Evolutionary conservation across 2,329 filamentous ascomycete genomes (phyloP).

Genomic region (Exophiala sideris): DNA sequence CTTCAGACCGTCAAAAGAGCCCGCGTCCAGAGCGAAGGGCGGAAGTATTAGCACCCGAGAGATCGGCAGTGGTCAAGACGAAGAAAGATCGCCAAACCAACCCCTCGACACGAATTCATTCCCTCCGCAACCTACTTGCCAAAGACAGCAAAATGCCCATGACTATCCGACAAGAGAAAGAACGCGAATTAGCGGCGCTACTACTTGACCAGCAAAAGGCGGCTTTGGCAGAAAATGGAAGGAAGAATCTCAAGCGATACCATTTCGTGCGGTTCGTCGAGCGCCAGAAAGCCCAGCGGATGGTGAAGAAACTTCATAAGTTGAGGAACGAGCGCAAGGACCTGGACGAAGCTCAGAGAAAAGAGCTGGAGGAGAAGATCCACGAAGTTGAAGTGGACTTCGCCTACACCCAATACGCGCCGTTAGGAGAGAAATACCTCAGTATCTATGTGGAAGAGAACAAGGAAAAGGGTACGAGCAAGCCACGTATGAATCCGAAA

Average conservation of each 20-base stretch:
- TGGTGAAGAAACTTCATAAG: slow-evolving; percentile 37
- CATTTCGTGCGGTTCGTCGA: slow-evolving; percentile 66
- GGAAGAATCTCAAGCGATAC: slow-evolving; percentile 58
- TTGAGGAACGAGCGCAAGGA: slow-evolving; percentile 1
- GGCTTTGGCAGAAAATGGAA: slow-evolving; percentile 48
- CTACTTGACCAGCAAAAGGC: slow-evolving; percentile 54
- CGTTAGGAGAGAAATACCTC: slow-evolving; percentile 58
- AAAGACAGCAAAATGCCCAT: slow-evolving; percentile 49
- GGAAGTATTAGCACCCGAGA: slow-evolving; percentile 2
- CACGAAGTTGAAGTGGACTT: slow-evolving; percentile 55
- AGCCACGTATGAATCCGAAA: slow-evolving; percentile 15
- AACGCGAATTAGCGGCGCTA: slow-evolving; percentile 56
- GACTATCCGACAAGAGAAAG: slow-evolving; percentile 55
- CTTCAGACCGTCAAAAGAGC: too few species aligned
- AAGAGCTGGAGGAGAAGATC: slow-evolving; percentile 30
- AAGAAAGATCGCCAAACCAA: slow-evolving; percentile 26
- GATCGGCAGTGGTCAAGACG: slow-evolving; percentile 20
- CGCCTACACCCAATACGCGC: slow-evolving; percentile 62
- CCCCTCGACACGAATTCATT: slow-evolving; percentile 28
- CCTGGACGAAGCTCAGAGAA: slow-evolving; percentile 28
- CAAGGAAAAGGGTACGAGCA: slow-evolving; percentile 6
- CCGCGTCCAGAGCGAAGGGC: neutral
- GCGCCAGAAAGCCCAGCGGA: slow-evolving; percentile 47
- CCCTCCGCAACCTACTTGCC: slow-evolving; percentile 24
- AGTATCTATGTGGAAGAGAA: slow-evolving; percentile 48